phyloP scores from a whole-genome alignment of 2,329 filamentous ascomycete genomes.

The Colletotrichum karsti region DNA sequence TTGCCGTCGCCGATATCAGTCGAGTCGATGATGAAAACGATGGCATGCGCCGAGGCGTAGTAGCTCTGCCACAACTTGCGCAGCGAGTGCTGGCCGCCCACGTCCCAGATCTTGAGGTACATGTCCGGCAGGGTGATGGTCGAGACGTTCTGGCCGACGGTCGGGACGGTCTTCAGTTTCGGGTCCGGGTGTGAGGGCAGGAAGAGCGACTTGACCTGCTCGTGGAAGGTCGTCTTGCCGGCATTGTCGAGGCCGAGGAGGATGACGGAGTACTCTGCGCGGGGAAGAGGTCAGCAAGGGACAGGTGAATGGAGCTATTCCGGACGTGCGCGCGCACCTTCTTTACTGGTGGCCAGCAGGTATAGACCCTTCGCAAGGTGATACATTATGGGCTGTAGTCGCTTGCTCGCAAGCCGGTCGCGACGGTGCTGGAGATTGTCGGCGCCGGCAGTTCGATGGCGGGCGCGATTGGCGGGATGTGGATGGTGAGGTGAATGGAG shows the following conservation, averaged over 20 bases:
- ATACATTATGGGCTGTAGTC: slow-evolving; percentile 72
- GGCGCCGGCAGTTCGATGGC: slow-evolving; percentile 3
- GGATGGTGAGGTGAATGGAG: slow-evolving; percentile 16
- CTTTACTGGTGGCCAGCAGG: slow-evolving; percentile 94
- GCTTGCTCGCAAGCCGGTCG: slow-evolving; percentile 1
- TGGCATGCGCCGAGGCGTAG: slow-evolving; percentile 92
- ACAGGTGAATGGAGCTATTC: slow-evolving; percentile 2
- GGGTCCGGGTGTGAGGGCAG: slow-evolving; percentile 67
- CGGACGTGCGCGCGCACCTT: slow-evolving; percentile 66
- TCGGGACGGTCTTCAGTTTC: slow-evolving; percentile 89
- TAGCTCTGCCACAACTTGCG: slow-evolving; percentile 96
- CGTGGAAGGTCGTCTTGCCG: slow-evolving; percentile 97
- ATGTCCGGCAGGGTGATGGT: slow-evolving; percentile 91
- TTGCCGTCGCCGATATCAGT: slow-evolving; percentile 90
- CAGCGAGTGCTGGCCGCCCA: slow-evolving; percentile 90
- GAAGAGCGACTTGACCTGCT: slow-evolving; percentile 93
- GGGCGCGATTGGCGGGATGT: slow-evolving; percentile 18
- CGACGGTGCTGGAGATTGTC: background rate
- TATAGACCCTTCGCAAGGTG: slow-evolving; percentile 96
- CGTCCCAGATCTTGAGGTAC: slow-evolving; percentile 99
- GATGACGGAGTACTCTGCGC: slow-evolving; percentile 91
- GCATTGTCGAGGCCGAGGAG: slow-evolving; percentile 98
- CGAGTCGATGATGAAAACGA: slow-evolving; percentile 97
- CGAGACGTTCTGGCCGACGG: slow-evolving; percentile 95
- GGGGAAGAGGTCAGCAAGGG: slow-evolving; percentile 18